These are phyloP conservation scores for Rhododendron vialii DNA, from an alignment of 148 eudicot species.

Conservation along the genomic window DNA sequence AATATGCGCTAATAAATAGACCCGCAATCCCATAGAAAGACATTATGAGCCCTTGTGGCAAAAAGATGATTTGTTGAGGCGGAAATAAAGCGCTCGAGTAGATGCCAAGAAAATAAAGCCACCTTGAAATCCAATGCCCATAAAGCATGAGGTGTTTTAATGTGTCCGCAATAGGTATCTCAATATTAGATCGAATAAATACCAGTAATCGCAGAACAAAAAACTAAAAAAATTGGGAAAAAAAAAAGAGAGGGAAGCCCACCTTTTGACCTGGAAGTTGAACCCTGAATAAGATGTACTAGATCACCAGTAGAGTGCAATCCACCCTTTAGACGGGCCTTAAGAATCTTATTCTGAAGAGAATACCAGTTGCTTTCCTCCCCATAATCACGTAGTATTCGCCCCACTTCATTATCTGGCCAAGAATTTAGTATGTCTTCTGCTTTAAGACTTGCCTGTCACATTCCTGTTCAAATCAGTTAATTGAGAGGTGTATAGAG, in stretches of 20 bases:
- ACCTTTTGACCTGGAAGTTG: constrained; percentile 67
- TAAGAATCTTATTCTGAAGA: constrained; percentile 73
- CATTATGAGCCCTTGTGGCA: too few species aligned
- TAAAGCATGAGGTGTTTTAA: background rate
- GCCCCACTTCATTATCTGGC: constrained; percentile 77
- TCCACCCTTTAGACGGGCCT: constrained; percentile 80
- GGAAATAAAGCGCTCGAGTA: background rate
- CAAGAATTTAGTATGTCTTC: constrained; percentile 86
- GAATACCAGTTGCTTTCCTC: constrained; percentile 91
- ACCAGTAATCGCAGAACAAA: background rate
- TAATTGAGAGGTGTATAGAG: constrained; percentile 23
- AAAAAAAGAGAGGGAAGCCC: background rate
- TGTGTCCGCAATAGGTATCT: background rate
- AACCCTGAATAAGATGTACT: constrained; percentile 60
- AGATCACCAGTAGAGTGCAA: constrained; percentile 73
- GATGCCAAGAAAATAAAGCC: background rate
- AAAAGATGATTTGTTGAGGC: too few species aligned
- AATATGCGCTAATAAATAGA: too few species aligned
- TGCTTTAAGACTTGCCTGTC: constrained; percentile 85
- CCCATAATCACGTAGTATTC: constrained; percentile 85
- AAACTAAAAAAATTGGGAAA: background rate
- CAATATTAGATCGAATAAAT: background rate
- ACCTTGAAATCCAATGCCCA: background rate
- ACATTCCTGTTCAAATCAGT: constrained; percentile 81
- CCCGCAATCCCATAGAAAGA: too few species aligned